Base-by-base conservation (phyloP, 257 asterid species). In the Solanum verrucosum region DNA sequence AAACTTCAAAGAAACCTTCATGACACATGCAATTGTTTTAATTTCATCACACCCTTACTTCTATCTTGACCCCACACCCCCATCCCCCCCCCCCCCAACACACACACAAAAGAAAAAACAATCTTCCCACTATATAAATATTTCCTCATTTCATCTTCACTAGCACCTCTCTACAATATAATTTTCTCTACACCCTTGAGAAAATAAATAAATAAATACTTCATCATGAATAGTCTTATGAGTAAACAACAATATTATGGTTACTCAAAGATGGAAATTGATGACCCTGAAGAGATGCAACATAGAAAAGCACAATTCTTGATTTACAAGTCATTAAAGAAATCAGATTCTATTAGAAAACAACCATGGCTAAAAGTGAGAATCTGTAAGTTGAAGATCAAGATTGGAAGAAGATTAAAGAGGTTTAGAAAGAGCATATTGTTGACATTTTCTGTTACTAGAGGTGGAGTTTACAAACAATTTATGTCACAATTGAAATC, bases 301-400 rank as follows among this genome's bases (percentile, higher is more conserved):
- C 96, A 92, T 59, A 84, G 98, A 23, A 78, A 56, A 78, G 96
- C 99, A 4, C 98, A 95, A 83, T 95, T 94, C 94, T 90, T 96
- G 95, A 96, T 96, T 35, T 93, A 94, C 93, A 94, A 93, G 92
- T 85, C 92, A 21, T 59, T 96, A 90, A 87, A 91, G 89, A 92
- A 88, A 86, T 95, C 91, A 15, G 98, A 96, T 79, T 38, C 75
- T 10, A 33, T 63, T 18, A 90, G 92, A 86, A 90, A 92, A 75
- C 94, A 94, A 1, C 92, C 98, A 3, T 94, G 96, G 96, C 23
- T 93, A 87, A 91, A 92, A 72, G 96, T 96, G 38, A 93, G 90
- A 86, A 93, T 93, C 16, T 89, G 87, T 21, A 95, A 89, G 88
- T 60, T 95, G 92, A 96, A 92, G 91, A 81, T 93, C 88, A 95